A percentile compares a stretch with the other conserved stretches of the same genome.
These are phyloP conservation scores for Pelargonium australe DNA, from an alignment of 441 rosid species.

Conservation along the genomic window DNA sequence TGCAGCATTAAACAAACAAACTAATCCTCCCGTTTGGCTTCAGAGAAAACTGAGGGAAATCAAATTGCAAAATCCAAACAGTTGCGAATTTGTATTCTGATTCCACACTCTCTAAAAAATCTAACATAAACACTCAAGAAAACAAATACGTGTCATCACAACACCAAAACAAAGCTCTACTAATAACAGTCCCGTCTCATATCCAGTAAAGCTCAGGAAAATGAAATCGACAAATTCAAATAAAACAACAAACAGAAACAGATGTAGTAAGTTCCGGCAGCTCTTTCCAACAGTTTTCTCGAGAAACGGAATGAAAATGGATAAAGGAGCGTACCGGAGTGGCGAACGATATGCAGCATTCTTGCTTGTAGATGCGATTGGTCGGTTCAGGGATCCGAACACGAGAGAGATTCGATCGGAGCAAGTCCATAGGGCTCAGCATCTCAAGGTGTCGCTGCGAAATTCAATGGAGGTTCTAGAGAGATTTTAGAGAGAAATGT, in stretches of 20 bases:
- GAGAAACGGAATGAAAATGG: slow-evolving; percentile 13
- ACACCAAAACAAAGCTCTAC: too few relatives aligned
- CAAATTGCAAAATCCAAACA: too few relatives aligned
- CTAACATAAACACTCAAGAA: too few relatives aligned
- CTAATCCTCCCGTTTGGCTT: background rate
- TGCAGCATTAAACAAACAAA: background rate
- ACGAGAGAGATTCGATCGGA: slow-evolving; percentile 86
- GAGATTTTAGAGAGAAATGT: background rate
- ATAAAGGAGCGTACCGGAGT: slow-evolving; percentile 49
- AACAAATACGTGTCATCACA: too few relatives aligned
- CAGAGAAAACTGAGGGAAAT: background rate
- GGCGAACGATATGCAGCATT: slow-evolving; percentile 91
- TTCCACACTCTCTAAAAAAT: too few relatives aligned
- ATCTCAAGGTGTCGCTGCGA: slow-evolving; percentile 6
- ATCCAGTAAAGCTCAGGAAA: background rate
- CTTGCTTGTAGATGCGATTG: slow-evolving; percentile 89
- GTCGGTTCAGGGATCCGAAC: slow-evolving; percentile 99
- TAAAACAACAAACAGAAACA: background rate
- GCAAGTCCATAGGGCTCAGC: slow-evolving; percentile 58
- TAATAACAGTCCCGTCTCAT: background rate
- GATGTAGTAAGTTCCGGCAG: background rate
- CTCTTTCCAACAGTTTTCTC: slow-evolving; percentile 4
- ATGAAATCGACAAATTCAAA: background rate
- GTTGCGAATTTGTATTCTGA: too few relatives aligned
- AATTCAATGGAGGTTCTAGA: background rate